These are phyloP conservation scores for Aspergillus sp. DNA, from an alignment of 2,329 filamentous ascomycete genomes.

Conservation along the genomic window DNA sequence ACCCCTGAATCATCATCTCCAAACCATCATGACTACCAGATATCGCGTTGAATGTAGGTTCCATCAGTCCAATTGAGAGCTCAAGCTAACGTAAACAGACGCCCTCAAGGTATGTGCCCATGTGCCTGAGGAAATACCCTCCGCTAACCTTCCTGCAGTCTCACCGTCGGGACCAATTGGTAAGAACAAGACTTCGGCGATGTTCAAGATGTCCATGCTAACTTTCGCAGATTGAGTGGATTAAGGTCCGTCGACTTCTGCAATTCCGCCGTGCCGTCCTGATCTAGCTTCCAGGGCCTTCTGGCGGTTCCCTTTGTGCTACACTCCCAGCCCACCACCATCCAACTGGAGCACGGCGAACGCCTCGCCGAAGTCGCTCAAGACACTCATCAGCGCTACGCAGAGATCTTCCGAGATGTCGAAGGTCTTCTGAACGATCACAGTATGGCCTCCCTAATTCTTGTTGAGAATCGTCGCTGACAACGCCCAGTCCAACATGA, in stretches of 20 bases:
- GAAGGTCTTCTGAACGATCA: slow-evolving; percentile 91
- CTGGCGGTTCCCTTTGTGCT: slow-evolving; percentile 95
- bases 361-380: slow-evolving; percentile 72
- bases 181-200: slow-evolving; percentile 39
- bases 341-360: slow-evolving; percentile 71
- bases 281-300: slow-evolving; percentile 57
- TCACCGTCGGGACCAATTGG: slow-evolving; percentile 88
- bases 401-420: slow-evolving; percentile 93
- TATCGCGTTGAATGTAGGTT: slow-evolving; percentile 72
- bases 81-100: slow-evolving; percentile 50
- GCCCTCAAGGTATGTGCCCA: slow-evolving; percentile 61
- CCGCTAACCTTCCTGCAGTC: slow-evolving; percentile 58
- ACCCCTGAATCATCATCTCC: neutral
- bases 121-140: slow-evolving; percentile 4
- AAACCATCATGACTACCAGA: slow-evolving; percentile 49
- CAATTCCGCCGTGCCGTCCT: neutral
- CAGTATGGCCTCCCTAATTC: slow-evolving; percentile 57
- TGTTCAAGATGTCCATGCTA: slow-evolving; percentile 5
- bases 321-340: slow-evolving; percentile 89
- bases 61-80: neutral
- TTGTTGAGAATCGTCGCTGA: slow-evolving; percentile 5
- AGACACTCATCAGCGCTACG: slow-evolving; percentile 84
- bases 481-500: slow-evolving; percentile 68
- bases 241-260: slow-evolving; percentile 64
- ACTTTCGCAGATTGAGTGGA: slow-evolving; percentile 73